Percentiles rank a stretch among this genome's conserved stretches.
Conservation (phyloP, 2,329 filamentous ascomycete species). For the Dactylonectria estremocensis region DNA sequence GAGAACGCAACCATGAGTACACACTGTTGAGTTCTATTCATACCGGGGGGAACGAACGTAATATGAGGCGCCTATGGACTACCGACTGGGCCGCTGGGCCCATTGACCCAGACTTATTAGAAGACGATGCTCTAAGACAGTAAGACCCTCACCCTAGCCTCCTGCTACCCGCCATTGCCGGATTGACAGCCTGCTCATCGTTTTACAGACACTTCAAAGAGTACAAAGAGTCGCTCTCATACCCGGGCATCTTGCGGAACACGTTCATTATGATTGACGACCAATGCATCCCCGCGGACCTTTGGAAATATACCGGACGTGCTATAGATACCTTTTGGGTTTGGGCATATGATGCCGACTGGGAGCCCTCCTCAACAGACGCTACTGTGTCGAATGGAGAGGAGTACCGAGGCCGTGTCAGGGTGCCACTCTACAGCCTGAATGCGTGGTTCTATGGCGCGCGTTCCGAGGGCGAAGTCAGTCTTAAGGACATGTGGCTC, state of each 20-base stretch:
- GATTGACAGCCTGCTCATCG: conserved; percentile 15
- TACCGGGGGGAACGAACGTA: neutral
- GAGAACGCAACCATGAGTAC: conserved; percentile 5
- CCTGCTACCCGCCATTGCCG: neutral
- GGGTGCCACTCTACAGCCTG: conserved; percentile 23
- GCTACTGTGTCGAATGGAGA: conserved; percentile 16
- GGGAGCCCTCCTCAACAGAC: conserved; percentile 30
- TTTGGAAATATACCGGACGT: neutral
- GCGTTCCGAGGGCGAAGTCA: conserved; percentile 36
- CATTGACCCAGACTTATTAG: neutral
- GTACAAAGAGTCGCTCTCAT: conserved; percentile 29
- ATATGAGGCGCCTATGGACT: neutral
- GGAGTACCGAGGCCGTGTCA: conserved; percentile 37
- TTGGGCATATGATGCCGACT: conserved; percentile 43
- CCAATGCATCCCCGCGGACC: conserved; percentile 4
- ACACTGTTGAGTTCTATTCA: neutral
- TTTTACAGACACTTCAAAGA: conserved; percentile 34
- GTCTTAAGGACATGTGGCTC: conserved; percentile 38
- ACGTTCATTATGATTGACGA: conserved; percentile 34
- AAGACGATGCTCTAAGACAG: conserved; percentile 32
- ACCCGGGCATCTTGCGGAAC: conserved; percentile 28
- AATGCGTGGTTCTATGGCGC: conserved; percentile 42
- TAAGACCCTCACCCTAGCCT: conserved; percentile 2
- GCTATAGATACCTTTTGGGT: conserved; percentile 31
- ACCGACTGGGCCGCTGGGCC: neutral